phyloP scores from a whole-genome alignment of 495 filamentous ascomycete genomes.

The Talaromyces trachyspermus region DNA sequence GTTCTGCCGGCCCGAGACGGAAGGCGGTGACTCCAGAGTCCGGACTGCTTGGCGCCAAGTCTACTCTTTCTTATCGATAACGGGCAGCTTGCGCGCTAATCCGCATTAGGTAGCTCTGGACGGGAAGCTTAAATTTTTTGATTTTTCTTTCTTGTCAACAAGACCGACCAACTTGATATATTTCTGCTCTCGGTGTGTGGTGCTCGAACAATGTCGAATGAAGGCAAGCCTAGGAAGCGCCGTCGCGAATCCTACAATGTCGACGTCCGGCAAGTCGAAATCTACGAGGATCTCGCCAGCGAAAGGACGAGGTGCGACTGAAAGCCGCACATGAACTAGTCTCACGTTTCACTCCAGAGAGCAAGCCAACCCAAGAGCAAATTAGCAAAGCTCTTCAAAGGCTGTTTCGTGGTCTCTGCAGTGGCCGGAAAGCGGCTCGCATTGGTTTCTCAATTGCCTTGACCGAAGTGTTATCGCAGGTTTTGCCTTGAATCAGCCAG shows the following conservation, averaged over 20 bases:
- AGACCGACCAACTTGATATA: neutral
- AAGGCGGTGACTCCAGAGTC: constrained; percentile 3
- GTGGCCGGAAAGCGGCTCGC: constrained; percentile 80
- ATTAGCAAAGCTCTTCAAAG: constrained; percentile 44
- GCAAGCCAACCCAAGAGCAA: constrained; percentile 32
- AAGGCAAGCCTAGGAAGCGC: constrained; percentile 34
- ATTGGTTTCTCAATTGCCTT: constrained; percentile 87
- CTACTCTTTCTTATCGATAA: neutral
- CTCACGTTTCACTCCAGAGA: constrained; percentile 38
- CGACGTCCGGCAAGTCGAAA: constrained; percentile 44
- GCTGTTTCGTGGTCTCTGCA: constrained; percentile 82
- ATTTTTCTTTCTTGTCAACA: neutral
- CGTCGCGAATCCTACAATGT: constrained; percentile 38
- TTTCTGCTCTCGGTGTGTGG: neutral
- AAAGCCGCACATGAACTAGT: constrained; percentile 41
- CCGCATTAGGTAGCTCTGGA: neutral
- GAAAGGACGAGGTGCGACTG: constrained; percentile 44
- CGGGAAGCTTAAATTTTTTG: neutral
- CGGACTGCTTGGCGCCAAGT: no score
- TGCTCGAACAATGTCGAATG: constrained; percentile 9
- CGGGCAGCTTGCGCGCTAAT: neutral
- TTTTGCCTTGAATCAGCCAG: constrained; percentile 24
- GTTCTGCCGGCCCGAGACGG: neutral
- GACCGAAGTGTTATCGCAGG: constrained; percentile 66
- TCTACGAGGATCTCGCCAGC: constrained; percentile 49